phyloP scores from a whole-genome alignment of 768 basidiomycete genomes.

The Epithele typhae region DNA sequence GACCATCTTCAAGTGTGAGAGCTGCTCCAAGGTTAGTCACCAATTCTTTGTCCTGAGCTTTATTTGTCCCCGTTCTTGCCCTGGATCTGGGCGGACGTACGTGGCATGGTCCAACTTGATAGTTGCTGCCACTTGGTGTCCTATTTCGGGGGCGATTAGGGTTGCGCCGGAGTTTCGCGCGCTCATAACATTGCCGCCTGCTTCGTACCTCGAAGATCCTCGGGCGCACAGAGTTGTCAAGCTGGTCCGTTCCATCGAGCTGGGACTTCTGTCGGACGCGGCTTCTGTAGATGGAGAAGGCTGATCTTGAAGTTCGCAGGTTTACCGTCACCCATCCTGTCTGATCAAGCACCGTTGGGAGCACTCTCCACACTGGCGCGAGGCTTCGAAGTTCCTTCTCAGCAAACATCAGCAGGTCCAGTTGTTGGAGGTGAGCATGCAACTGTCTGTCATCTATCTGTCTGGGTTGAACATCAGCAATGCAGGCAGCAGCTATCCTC shows the following conservation, averaged over 20 bases:
- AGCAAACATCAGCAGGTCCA: slow-evolving; percentile 98
- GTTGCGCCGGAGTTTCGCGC: neutral
- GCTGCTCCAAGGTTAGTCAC: slow-evolving; percentile 72
- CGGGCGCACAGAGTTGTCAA: too few species aligned
- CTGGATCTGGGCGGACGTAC: too few species aligned
- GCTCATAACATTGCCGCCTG: neutral
- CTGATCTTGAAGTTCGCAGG: too few species aligned
- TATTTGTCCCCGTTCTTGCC: too few species aligned
- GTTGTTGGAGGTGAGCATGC: slow-evolving; percentile 70
- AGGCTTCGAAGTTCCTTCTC: slow-evolving; percentile 83
- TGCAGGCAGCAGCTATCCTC: slow-evolving; percentile 89
- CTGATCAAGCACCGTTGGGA: slow-evolving; percentile 99
- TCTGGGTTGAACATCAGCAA: slow-evolving; percentile 4
- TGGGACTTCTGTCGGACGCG: too few species aligned
- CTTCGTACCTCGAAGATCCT: too few species aligned
- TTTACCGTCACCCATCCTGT: slow-evolving; percentile 90
- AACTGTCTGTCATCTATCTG: neutral
- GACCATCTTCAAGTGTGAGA: slow-evolving; percentile 87
- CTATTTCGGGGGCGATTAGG: too few species aligned
- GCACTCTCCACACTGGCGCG: slow-evolving; percentile 94
- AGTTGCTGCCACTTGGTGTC: too few species aligned
- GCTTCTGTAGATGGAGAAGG: too few species aligned
- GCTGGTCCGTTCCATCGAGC: too few species aligned
- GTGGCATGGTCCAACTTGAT: too few species aligned
- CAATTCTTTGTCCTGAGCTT: too few species aligned